Evolutionary conservation across 768 basidiomycete genomes (phyloP), one percentile per base, ranked within the genome.

Genomic region (Phylloporus arenicola): DNA sequence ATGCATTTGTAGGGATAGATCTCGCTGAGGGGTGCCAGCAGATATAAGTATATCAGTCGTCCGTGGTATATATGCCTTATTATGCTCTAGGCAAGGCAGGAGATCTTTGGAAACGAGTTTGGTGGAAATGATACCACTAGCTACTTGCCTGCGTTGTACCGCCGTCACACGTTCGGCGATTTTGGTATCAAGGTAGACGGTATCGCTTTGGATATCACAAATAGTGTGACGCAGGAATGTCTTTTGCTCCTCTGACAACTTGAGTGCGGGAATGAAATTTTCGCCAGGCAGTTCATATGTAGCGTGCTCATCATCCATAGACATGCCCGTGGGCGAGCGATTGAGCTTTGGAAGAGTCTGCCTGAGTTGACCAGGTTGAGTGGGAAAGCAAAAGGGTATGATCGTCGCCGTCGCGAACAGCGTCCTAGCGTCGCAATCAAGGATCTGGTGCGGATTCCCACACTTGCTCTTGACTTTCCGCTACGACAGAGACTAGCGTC

Each of bases 321-420:
- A 22, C 43, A 44, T 44, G 30, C 7, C 7, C 24, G 24, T 3
- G 24, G 24, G 24, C 7, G 24, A 24, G 24, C 24, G n/a, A n/a
- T n/a, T n/a, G n/a, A n/a, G n/a, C n/a, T n/a, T n/a, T n/a, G n/a
- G n/a, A n/a, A n/a, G n/a, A n/a, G n/a, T n/a, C n/a, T n/a, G n/a
- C n/a, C n/a, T n/a, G n/a, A n/a, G n/a, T n/a, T n/a, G n/a, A n/a
- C n/a, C n/a, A n/a, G n/a, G n/a, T n/a, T n/a, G n/a, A n/a, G n/a
- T n/a, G n/a, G n/a, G n/a, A n/a, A n/a, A n/a, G n/a, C n/a, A n/a
- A n/a, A n/a, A 30, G 47, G 55, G 51, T 53, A 62, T 52, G 50
- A 45, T 55, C 39, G 59, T 54, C 58, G 53, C 45, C 42, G 53
- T 54, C 55, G 20, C 53, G 35, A 54, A 55, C 58, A n/a, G 34